Base-by-base conservation (phyloP, 495 filamentous ascomycete genomes). In the Hypoxylon cercidicola region DNA sequence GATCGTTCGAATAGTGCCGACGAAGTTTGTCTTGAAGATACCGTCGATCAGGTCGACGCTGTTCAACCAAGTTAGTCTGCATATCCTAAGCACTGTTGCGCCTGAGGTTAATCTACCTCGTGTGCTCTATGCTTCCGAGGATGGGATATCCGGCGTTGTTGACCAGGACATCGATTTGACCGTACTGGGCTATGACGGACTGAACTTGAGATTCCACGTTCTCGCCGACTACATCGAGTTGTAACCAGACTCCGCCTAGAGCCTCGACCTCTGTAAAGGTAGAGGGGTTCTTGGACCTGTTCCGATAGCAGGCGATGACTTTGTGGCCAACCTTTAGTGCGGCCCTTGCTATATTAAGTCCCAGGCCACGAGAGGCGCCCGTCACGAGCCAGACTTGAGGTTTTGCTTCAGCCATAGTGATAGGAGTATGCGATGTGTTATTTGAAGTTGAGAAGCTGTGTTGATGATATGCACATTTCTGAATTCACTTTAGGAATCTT, bases 91-190 rank as follows among this genome's bases (percentile, higher is more conserved):
- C 10, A 55, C 15, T 32, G 19, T 25, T 32, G n/a, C n/a, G 16
- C 11, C 6, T n/a, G 37, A n/a, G 13, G 46, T 34, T 4, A n/a
- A 60, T 40, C 13, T 63, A 77, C 74, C 64, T 76, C 3, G 68
- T 72, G 13, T 85, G 82, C 53, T 85, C 82, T 12, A 82, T 50
- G 7, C 73, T 64, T 15, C 78, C 82, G 16, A 78, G 52, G 3
- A 82, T 57, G n/a, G 70, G 71, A 47, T 79, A 79, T 6, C 68
- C 82, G 1, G 82, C 81, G 30, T 82, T 82, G 55, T 85, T 85
- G 28, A 85, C 69, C 16, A 85, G 60, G 21, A 82, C 78, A 40
- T 84, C 82, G 49, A 85, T 77, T 12, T 64, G 56, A 11, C 80
- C 80, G 48, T 78, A 64, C n/a, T 74, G 70, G 9, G 61, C 53